Evolutionary conservation across 345 rosid genomes (phyloP), one percentile per base, ranked within the genome.

Genomic region (Ceriops tagal): DNA sequence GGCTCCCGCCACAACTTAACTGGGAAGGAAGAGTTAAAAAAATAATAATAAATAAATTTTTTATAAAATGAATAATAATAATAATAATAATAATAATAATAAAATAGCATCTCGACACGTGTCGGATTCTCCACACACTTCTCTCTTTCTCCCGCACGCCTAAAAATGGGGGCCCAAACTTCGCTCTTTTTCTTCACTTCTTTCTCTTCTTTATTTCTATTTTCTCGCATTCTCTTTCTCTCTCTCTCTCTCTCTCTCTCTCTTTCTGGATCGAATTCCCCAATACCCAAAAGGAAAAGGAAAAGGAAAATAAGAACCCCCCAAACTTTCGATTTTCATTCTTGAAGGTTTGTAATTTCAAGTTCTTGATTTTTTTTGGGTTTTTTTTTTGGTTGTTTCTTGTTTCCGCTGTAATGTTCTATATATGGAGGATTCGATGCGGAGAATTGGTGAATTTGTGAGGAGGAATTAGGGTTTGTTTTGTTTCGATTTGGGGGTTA

Each of bases 191-290:
- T 34, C 24, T 56, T 74, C 32, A 57, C 43, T 53, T 21, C 21
- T 68, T 30, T 55, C 3, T 15, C 32, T 35, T 66, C 13, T 21
- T 51, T 58, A 51, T 65, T 3, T n/a, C 32, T 58, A 27, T 27
- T 59, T 21, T 28, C 28, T 18, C 47, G 20, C 5, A 6, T 1
- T 43, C 27, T 34, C 57, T 55, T 34, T n/a, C 58, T 61, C 59
- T 64, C 64, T 53, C 57, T 62, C 61, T n/a, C 49, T 4, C 47
- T 18, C 21, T 58, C 43, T 66, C 72, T 32, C 53, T 24, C 21
- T 56, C 59, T 56, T 5, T 22, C 16, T 43, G 78, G 66, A 70
- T 70, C 78, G 66, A 70, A 70, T 58, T 64, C 66, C 56, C 58
- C 52, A 49, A 68, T 22, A 58, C 43, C 24, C 57, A 30, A 57